These are phyloP conservation scores for Penicillium hordei DNA, from an alignment of 2,329 filamentous ascomycete genomes.

Conservation along the genomic window DNA sequence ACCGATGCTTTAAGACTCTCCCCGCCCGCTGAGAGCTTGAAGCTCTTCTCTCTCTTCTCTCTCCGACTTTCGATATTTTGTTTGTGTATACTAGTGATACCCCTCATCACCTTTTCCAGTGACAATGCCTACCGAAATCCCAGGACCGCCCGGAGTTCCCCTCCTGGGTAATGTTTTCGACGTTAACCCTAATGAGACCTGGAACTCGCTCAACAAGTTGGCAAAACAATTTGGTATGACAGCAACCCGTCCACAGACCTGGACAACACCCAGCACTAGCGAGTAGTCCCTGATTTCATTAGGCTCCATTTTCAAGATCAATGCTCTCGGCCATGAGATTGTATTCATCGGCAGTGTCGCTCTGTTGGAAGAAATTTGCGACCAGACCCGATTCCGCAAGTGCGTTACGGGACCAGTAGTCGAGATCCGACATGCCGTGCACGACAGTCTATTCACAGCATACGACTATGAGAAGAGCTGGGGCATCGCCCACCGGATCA, in stretches of 20 bases:
- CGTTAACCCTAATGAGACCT: constrained; percentile 51
- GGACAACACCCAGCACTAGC: neutral
- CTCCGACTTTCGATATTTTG: neutral
- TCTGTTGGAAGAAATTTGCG: constrained; percentile 63
- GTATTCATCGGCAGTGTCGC: constrained; percentile 56
- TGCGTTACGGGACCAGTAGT: constrained; percentile 54
- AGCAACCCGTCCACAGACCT: neutral
- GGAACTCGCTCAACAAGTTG: constrained; percentile 51
- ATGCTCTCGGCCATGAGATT: constrained; percentile 45
- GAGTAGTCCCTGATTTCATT: neutral
- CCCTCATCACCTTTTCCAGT: neutral
- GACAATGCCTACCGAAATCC: constrained; percentile 51
- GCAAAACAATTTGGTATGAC: constrained; percentile 49
- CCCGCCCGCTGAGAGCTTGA: constrained; percentile 2
- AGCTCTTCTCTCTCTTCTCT: constrained; percentile 8
- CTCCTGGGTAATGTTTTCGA: constrained; percentile 55
- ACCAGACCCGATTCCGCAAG: constrained; percentile 62
- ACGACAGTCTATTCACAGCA: constrained; percentile 68
- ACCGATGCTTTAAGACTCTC: constrained; percentile 13
- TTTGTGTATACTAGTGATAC: constrained; percentile 13
- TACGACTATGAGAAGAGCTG: constrained; percentile 54
- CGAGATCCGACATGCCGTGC: constrained; percentile 60
- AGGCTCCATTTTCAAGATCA: constrained; percentile 63
- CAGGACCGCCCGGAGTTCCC: constrained; percentile 52
- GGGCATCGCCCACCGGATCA: constrained; percentile 58